These are phyloP conservation scores for Juncus inflexus DNA, from an alignment of 176 grass and related monocot genomes.

Conservation along the genomic window DNA sequence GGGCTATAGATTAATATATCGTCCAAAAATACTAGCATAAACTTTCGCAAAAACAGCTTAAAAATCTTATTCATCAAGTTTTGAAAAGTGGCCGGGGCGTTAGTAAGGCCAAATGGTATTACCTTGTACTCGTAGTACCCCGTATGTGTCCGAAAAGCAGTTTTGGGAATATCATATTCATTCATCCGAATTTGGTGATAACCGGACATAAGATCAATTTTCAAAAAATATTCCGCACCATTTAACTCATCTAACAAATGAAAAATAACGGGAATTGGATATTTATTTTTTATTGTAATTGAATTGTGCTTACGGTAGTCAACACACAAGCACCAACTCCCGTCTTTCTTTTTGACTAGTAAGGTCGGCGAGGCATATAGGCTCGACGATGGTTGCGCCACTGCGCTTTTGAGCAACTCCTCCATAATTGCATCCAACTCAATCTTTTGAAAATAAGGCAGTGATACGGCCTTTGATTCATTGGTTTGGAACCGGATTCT, in stretches of 20 bases:
- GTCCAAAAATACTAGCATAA: not conserved
- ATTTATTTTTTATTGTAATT: not conserved
- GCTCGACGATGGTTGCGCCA: not conserved
- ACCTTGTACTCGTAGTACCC: not conserved
- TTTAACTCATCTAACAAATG: not conserved
- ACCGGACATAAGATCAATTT: not conserved
- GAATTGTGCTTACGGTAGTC: not conserved
- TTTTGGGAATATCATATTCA: not conserved
- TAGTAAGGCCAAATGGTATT: not conserved
- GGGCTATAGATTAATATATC: slow-evolving; percentile 8
- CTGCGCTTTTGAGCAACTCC: not conserved
- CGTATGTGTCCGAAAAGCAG: not conserved
- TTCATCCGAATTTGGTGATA: slow-evolving; percentile 8
- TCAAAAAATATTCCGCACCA: not conserved
- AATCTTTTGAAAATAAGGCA: not conserved
- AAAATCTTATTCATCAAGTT: not conserved
- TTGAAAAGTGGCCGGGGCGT: not conserved
- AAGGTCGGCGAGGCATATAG: not conserved
- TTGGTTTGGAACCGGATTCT: not conserved
- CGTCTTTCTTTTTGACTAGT: slow-evolving; percentile 16
- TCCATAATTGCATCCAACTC: not conserved
- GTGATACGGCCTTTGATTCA: not conserved
- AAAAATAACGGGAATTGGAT: not conserved
- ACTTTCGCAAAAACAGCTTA: not conserved
- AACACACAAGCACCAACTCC: not conserved